phyloP scores from a whole-genome alignment of 1,139 yeast genomes.

The Debaryomycetaceae sp. region DNA sequence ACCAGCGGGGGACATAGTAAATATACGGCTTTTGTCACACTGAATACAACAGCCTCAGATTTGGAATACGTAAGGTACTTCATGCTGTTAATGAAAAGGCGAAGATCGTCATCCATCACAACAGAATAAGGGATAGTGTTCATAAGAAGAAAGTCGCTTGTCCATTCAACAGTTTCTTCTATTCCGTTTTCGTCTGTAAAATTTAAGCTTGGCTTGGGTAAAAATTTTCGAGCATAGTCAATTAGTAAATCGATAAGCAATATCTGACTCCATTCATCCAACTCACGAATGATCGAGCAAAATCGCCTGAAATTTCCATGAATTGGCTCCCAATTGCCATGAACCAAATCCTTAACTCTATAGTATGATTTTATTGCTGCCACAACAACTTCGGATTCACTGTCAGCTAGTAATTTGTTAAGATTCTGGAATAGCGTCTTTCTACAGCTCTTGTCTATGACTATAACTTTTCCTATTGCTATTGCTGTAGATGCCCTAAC shows the following conservation, averaged over 20 bases:
- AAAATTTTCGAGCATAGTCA: constrained; percentile 60
- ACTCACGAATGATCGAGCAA: constrained; percentile 48
- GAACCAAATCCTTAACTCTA: constrained; percentile 35
- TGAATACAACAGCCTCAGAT: constrained; percentile 63
- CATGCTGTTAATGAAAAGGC: constrained; percentile 48
- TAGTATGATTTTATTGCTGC: constrained; percentile 61
- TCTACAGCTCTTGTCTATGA: constrained; percentile 27
- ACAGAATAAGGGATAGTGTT: constrained; percentile 35
- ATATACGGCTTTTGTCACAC: constrained; percentile 53
- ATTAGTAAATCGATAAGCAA: constrained; percentile 59
- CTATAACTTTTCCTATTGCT: constrained; percentile 65
- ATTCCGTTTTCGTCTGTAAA: constrained; percentile 21
- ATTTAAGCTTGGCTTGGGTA: constrained; percentile 49
- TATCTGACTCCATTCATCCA: constrained; percentile 80
- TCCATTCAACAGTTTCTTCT: constrained; percentile 31
- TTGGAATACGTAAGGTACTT: constrained; percentile 43
- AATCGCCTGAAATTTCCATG: constrained; percentile 70
- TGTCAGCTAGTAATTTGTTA: constrained; percentile 57
- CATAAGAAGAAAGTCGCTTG: constrained; percentile 29
- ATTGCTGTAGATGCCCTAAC: constrained; percentile 82
- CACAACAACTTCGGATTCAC: constrained; percentile 63
- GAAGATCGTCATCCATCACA: constrained; percentile 53
- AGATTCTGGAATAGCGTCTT: constrained; percentile 50
- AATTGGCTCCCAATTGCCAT: constrained; percentile 57
- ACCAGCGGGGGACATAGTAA: constrained; percentile 52